phyloP scores from a whole-genome alignment of 495 filamentous ascomycete species.

The Cercophora sp. region DNA sequence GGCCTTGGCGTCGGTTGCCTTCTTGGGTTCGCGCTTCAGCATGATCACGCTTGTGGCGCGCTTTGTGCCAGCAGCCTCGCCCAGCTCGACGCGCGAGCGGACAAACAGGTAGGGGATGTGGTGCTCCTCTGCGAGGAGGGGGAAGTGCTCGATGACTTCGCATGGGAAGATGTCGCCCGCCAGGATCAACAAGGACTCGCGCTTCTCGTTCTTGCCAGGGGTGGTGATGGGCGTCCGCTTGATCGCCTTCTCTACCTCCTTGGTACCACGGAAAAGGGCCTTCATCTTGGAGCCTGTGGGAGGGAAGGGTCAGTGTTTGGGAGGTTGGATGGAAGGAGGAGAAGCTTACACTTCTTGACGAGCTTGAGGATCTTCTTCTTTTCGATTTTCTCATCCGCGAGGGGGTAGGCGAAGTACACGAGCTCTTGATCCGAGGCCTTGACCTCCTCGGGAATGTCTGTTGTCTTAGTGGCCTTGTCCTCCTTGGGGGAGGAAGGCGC shows the following conservation, averaged over 20 bases:
- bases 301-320: not conserved
- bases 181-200: constrained; percentile 77
- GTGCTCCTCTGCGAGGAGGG: constrained; percentile 96
- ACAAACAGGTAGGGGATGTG: constrained; percentile 92
- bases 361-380: constrained; percentile 96
- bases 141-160: constrained; percentile 96
- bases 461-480: constrained; percentile 28
- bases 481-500: constrained; percentile 31
- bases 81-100: constrained; percentile 80
- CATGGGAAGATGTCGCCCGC: constrained; percentile 95
- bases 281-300: constrained; percentile 80
- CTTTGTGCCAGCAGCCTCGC: constrained; percentile 87
- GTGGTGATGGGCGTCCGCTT: constrained; percentile 71
- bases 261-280: constrained; percentile 92
- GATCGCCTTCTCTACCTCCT: constrained; percentile 96
- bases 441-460: constrained; percentile 27
- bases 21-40: constrained; percentile 61
- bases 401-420: constrained; percentile 89
- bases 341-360: constrained; percentile 80
- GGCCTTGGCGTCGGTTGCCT: constrained; percentile 41
- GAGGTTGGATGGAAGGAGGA: not conserved
- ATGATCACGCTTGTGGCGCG: constrained; percentile 92
- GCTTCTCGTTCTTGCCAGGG: constrained; percentile 45
- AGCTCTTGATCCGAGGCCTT: constrained; percentile 61
- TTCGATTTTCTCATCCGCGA: constrained; percentile 82